phyloP scores from a whole-genome alignment of 129 eudicot genomes.

The Lactuca sativa region DNA sequence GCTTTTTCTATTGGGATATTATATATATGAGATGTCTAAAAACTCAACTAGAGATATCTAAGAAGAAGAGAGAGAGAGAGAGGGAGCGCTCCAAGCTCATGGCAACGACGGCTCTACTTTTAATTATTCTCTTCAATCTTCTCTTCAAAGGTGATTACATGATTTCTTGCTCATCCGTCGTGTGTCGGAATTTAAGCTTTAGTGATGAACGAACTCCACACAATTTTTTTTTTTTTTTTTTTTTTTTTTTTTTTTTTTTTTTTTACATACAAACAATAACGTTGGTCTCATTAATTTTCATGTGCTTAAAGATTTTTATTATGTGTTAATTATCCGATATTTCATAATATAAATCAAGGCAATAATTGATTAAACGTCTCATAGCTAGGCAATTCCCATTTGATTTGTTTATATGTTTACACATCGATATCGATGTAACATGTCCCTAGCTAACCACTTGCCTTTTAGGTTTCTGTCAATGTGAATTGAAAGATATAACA shows the following conservation, averaged over 20 bases:
- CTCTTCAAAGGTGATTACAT: slow-evolving; percentile 25
- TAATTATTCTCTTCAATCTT: slow-evolving; percentile 29
- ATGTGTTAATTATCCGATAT: neutral
- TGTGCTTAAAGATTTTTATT: neutral
- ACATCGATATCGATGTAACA: neutral
- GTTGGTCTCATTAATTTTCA: neutral
- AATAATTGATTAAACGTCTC: neutral
- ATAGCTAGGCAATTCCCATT: neutral
- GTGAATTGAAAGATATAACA: slow-evolving; percentile 32
- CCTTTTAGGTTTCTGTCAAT: slow-evolving; percentile 26
- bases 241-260: no score
- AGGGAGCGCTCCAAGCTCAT: slow-evolving; percentile 21
- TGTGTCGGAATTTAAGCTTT: neutral
- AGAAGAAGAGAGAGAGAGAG: neutral
- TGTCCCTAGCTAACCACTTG: neutral
- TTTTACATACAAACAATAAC: neutral
- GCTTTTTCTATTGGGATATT: slow-evolving; percentile 8
- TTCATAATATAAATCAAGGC: neutral
- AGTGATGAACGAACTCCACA: neutral
- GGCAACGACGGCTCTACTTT: slow-evolving; percentile 29
- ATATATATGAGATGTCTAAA: slow-evolving; percentile 12
- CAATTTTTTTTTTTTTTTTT: no score
- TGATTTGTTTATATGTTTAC: neutral
- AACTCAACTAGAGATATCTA: neutral
- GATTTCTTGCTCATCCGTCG: neutral